phyloP scores from a whole-genome alignment of 2,329 filamentous ascomycete genomes.

The Lecanicillium sp. region DNA sequence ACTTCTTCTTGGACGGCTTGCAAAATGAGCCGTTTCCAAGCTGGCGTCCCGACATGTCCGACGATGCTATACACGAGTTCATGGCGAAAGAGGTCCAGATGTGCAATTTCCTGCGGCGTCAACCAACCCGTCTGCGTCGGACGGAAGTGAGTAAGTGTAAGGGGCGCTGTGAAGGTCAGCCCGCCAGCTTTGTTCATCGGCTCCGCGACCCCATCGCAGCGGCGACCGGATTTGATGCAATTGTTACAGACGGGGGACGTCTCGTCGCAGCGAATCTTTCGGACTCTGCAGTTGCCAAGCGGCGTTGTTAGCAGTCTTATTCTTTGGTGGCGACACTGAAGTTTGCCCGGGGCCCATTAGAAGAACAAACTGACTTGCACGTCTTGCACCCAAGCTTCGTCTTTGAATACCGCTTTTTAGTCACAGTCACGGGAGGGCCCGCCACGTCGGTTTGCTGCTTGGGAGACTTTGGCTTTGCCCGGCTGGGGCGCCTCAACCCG shows the following conservation, averaged over 20 bases:
- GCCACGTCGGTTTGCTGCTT: neutral
- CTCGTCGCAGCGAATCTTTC: slow-evolving; percentile 19
- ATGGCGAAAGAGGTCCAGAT: slow-evolving; percentile 14
- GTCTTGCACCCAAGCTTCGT: slow-evolving; percentile 15
- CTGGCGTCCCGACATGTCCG: slow-evolving; percentile 10
- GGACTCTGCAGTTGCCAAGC: slow-evolving; percentile 12
- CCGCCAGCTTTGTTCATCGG: slow-evolving; percentile 8
- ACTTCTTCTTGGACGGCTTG: slow-evolving; percentile 16
- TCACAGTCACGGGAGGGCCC: neutral
- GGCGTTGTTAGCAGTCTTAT: neutral
- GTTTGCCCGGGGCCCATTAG: neutral
- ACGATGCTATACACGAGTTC: slow-evolving; percentile 18
- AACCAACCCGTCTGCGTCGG: slow-evolving; percentile 14
- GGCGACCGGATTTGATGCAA: slow-evolving; percentile 15
- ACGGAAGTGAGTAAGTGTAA: slow-evolving; percentile 17
- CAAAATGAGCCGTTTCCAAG: slow-evolving; percentile 14
- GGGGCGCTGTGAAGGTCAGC: slow-evolving; percentile 19
- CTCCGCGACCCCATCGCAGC: slow-evolving; percentile 16
- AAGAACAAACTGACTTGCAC: slow-evolving; percentile 11
- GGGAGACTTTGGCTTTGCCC: slow-evolving; percentile 1
- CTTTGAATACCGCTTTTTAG: slow-evolving; percentile 13
- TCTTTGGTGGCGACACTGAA: neutral
- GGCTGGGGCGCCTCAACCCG: slow-evolving; percentile 1
- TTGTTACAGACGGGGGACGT: slow-evolving; percentile 16
- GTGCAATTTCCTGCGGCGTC: slow-evolving; percentile 3